Conservation (phyloP, 495 filamentous ascomycete species). For the Aspergillus sclerotioniger region DNA sequence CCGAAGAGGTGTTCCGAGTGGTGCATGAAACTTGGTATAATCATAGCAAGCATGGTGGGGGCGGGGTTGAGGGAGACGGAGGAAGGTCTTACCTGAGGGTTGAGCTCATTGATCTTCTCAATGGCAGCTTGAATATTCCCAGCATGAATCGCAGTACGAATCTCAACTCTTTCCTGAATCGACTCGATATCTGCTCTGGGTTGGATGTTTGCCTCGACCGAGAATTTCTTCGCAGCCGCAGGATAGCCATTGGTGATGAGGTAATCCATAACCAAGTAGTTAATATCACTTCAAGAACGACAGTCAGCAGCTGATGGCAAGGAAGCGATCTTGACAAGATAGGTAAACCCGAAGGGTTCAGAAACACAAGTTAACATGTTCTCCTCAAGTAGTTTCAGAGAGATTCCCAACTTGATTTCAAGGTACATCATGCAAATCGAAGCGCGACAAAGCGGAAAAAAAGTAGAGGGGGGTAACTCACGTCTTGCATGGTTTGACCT, state of each 20-base stretch:
- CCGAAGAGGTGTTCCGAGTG: constrained; percentile 83
- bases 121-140: constrained; percentile 85
- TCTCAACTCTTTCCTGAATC: constrained; percentile 75
- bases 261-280: constrained; percentile 94
- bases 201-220: constrained; percentile 84
- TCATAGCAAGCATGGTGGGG: constrained; percentile 62
- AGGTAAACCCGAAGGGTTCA: constrained; percentile 41
- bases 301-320: constrained; percentile 29
- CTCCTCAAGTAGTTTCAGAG: constrained; percentile 93
- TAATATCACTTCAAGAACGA: constrained; percentile 72
- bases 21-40: constrained; percentile 99
- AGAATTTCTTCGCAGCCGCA: constrained; percentile 89
- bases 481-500: constrained; percentile 86
- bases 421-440: constrained; percentile 69
- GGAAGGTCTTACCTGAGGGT: constrained; percentile 72
- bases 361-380: constrained; percentile 73
- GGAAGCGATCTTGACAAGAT: constrained; percentile 10
- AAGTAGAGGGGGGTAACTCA: constrained; percentile 48
- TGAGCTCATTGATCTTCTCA: constrained; percentile 81
- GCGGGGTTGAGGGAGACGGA: constrained; percentile 11
- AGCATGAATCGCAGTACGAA: constrained; percentile 74
- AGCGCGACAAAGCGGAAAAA: constrained; percentile 7
- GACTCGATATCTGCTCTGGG: constrained; percentile 65
- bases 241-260: constrained; percentile 94
- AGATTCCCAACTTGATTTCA: constrained; percentile 99